Evolutionary conservation across 73 alveolate genomes (phyloP).

Genomic region (Stentor coeruleus): DNA sequence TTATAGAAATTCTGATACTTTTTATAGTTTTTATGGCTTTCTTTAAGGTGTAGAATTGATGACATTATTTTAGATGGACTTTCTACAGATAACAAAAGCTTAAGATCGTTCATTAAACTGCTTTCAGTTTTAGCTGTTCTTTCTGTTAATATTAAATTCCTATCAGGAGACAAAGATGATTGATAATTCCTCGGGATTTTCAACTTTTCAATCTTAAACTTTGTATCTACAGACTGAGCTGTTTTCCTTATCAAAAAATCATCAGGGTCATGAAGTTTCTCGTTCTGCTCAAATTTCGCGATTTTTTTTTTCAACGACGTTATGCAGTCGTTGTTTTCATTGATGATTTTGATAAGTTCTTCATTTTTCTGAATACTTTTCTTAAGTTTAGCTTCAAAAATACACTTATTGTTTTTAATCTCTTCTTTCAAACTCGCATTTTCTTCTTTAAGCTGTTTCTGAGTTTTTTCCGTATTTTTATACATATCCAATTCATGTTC

Average conservation of each 20-base stretch:
- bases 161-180: background rate
- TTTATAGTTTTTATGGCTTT: too few relatives aligned
- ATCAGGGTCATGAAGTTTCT: background rate
- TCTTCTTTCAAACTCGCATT: too few relatives aligned
- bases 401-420: background rate
- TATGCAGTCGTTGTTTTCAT: background rate
- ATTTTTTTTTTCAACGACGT: background rate
- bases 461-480: background rate
- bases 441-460: background rate
- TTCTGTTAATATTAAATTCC: too few relatives aligned
- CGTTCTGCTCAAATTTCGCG: background rate
- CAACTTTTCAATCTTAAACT: background rate
- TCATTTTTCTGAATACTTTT: too few relatives aligned
- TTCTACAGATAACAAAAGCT: background rate
- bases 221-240: background rate
- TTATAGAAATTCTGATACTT: background rate
- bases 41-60: too few relatives aligned
- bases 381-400: background rate
- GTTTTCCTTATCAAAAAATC: background rate
- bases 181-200: background rate
- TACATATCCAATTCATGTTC: background rate
- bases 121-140: background rate
- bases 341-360: background rate
- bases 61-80: background rate
- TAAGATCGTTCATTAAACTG: background rate